These are phyloP conservation scores for Collariella sp. DNA, from an alignment of 495 filamentous ascomycete species.

Conservation along the genomic window DNA sequence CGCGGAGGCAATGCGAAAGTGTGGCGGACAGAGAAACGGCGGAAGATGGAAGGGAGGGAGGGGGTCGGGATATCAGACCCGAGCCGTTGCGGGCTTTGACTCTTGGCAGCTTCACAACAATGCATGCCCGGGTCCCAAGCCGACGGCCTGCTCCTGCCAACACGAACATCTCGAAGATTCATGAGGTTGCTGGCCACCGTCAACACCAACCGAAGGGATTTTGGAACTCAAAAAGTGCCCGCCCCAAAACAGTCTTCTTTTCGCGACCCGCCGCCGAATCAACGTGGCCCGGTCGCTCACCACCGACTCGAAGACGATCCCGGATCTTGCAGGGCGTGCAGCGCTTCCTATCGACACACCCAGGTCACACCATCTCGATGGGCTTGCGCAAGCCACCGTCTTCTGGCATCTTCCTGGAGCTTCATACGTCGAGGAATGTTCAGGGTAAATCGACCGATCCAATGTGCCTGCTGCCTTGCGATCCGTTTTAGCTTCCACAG, in stretches of 20 bases:
- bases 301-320: too few relatives aligned
- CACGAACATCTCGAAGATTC: too few relatives aligned
- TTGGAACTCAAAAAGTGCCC: too few relatives aligned
- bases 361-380: not conserved
- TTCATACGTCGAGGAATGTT: not conserved
- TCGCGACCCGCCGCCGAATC: too few relatives aligned
- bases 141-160: not conserved
- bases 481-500: not conserved
- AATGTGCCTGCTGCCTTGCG: not conserved
- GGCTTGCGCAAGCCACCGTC: not conserved
- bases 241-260: too few relatives aligned
- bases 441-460: not conserved
- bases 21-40: not conserved
- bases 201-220: not conserved
- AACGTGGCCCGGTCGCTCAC: too few relatives aligned
- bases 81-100: slow-evolving; percentile 10
- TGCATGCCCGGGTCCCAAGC: not conserved
- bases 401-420: not conserved
- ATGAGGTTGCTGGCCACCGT: not conserved
- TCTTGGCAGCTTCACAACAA: slow-evolving; percentile 4
- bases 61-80: not conserved
- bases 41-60: not conserved
- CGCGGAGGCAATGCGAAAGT: not conserved
- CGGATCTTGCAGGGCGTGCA: not conserved
- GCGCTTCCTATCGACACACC: not conserved